Base-by-base conservation (phyloP, 2,329 filamentous ascomycete species). In the Thermothelomyces thermophilus region DNA sequence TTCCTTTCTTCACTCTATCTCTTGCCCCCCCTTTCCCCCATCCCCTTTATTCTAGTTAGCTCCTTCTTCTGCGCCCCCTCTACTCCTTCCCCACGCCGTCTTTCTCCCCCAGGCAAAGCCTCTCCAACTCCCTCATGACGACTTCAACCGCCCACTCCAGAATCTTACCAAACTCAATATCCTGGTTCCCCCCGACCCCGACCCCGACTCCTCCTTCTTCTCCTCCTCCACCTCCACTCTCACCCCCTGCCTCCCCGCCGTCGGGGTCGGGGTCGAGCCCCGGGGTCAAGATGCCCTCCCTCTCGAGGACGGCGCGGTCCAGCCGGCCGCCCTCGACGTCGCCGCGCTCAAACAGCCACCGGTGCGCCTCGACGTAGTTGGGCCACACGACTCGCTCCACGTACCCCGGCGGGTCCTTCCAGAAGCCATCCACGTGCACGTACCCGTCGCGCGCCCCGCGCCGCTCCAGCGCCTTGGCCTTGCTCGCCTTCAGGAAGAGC, bases 311-410 rank as follows among this genome's bases (percentile, higher is more conserved):
- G 0, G 70, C 67, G 16, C 68, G 63, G 35, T 77, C 71, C 9
- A 83, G 63, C 41, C 68, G 61, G 0, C 78, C 56, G 2, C 30
- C 78, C 58, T 86, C 78, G 0, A 88, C 86, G 63, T 90, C 72
- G 0, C 80, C 84, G 7, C 71, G 69, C 56, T 83, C 68, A 63
- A 96, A 93, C 65, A 98, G 72, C 75, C 87, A 95, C 19, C 73
- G 72, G 69, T 97, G 90, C 60, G 89, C 81, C 46, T 78, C 74
- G 3, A 86, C 87, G 67, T 96, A 97, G 61, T 95, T 91, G 3
- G 91, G 91, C 93, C 93, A 98, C 4, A 98, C 93, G 48, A 98
- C 79, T 64, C 86, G 80, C 65, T 97, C 90, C 33, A 97, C 90
- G 65, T 97, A 98, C 0, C 88, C 90, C 0, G 89, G 89, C 0